These are phyloP conservation scores for Melanogaster broomeanus DNA, from an alignment of 768 basidiomycete species.

Conservation along the genomic window DNA sequence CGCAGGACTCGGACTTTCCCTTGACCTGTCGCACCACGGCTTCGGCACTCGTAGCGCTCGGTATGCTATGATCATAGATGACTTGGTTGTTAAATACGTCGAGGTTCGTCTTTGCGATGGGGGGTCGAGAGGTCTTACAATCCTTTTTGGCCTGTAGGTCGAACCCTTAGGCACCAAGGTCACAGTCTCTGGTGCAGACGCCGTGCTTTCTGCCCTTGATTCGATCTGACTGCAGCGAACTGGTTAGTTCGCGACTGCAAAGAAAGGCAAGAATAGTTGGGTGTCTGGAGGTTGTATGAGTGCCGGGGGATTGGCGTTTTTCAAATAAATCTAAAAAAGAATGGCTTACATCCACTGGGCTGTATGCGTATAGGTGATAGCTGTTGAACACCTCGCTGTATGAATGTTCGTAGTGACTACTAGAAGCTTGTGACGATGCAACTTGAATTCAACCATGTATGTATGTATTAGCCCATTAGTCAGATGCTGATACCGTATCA, in stretches of 20 bases:
- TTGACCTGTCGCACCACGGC: constrained; percentile 50
- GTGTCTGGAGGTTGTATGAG: neutral
- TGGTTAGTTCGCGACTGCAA: neutral
- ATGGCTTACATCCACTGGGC: no score
- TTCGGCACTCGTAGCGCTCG: constrained; percentile 61
- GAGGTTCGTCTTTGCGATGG: constrained; percentile 45
- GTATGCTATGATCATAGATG: constrained; percentile 66
- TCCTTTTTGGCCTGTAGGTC: constrained; percentile 34
- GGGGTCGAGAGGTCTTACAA: constrained; percentile 23
- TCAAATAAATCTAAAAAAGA: no score
- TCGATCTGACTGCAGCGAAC: neutral
- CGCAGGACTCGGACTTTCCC: constrained; percentile 49
- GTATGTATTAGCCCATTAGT: no score
- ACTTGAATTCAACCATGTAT: no score
- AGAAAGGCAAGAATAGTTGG: neutral
- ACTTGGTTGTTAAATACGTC: constrained; percentile 69
- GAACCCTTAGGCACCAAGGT: constrained; percentile 50
- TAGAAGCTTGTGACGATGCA: no score
- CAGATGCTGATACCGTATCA: no score
- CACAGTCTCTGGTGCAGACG: constrained; percentile 58
- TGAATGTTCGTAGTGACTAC: no score
- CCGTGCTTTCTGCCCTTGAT: constrained; percentile 49
- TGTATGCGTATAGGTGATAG: no score
- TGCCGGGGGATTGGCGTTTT: no score
- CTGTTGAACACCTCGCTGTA: no score